phyloP scores from a whole-genome alignment of 2,329 filamentous ascomycete species.

The Kalaharituber pfeilii region DNA sequence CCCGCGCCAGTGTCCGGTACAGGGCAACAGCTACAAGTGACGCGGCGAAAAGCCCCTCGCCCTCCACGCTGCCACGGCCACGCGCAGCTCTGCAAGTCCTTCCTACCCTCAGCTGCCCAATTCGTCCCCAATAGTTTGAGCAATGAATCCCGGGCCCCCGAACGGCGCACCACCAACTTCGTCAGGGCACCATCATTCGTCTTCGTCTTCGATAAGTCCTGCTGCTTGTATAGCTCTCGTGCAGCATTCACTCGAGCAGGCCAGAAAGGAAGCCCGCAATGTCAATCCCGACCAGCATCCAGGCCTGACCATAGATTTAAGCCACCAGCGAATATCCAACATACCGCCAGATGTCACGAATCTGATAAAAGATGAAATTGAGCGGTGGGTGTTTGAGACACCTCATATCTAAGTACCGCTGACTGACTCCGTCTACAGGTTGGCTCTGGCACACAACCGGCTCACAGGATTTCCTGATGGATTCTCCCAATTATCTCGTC shows the following conservation, averaged over 20 bases:
- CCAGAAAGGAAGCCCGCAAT: slow-evolving; percentile 8
- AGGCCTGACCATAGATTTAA: slow-evolving; percentile 34
- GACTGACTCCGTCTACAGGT: slow-evolving; percentile 23
- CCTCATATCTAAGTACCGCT: neutral
- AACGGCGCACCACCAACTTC: slow-evolving; percentile 3
- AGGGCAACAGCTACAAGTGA: no score
- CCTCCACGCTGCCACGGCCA: no score
- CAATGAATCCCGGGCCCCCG: neutral
- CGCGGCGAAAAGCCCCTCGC: no score
- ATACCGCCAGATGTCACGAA: slow-evolving; percentile 35
- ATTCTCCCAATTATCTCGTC: slow-evolving; percentile 18
- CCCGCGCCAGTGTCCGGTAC: no score
- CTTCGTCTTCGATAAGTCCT: slow-evolving; percentile 4
- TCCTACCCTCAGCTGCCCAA: no score
- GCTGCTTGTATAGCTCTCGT: slow-evolving; percentile 16
- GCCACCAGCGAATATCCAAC: slow-evolving; percentile 32
- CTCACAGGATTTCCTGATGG: slow-evolving; percentile 24
- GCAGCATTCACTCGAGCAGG: slow-evolving; percentile 11
- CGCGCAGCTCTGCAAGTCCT: no score
- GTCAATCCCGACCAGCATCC: slow-evolving; percentile 6
- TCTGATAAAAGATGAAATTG: slow-evolving; percentile 37
- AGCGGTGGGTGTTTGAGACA: slow-evolving; percentile 27
- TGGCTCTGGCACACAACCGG: slow-evolving; percentile 36
- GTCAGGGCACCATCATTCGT: slow-evolving; percentile 8
- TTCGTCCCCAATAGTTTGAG: no score